Percentiles rank a stretch among this genome's conserved stretches.
Conservation (phyloP, 768 basidiomycete genomes). For the Mycena latifolia region DNA sequence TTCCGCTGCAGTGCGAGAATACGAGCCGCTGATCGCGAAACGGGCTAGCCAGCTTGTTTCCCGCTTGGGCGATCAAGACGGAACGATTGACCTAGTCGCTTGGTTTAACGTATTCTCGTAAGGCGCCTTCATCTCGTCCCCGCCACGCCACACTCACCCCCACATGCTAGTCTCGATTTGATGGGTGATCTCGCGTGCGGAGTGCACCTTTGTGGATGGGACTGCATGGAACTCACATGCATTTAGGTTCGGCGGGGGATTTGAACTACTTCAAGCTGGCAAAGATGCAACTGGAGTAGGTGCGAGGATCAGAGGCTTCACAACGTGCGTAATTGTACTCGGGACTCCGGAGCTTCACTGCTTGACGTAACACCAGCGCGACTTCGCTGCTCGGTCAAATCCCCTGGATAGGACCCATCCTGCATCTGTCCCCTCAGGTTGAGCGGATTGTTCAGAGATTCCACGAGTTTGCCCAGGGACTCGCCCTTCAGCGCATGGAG, state of each 20-base stretch:
- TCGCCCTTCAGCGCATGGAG: constrained; percentile 19
- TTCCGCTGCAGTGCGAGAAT: constrained; percentile 58
- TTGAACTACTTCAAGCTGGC: constrained; percentile 48
- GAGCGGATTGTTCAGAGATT: constrained; percentile 7
- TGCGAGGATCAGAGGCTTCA: constrained; percentile 54
- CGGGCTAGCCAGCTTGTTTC: constrained; percentile 56
- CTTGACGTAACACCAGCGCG: constrained; percentile 37
- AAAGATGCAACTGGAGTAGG: constrained; percentile 60
- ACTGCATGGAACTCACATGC: background rate
- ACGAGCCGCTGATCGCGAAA: constrained; percentile 52
- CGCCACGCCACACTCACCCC: no score
- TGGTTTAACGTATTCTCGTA: constrained; percentile 57
- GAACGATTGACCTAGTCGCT: constrained; percentile 43
- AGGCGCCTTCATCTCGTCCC: constrained; percentile 27
- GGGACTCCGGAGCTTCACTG: background rate
- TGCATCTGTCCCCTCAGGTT: constrained; percentile 25
- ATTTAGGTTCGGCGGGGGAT: constrained; percentile 38
- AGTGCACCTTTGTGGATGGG: constrained; percentile 26
- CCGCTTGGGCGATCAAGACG: constrained; percentile 43
- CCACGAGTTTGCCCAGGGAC: constrained; percentile 9
- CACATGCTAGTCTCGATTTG: constrained; percentile 52
- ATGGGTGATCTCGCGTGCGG: constrained; percentile 53
- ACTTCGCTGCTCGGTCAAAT: constrained; percentile 52
- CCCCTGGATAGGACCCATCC: constrained; percentile 14
- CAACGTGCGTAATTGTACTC: constrained; percentile 48